A percentile compares a stretch with the other conserved stretches of the same genome.
Conservation (phyloP, 2,329 filamentous ascomycete genomes). For the Elsinoe perseae region DNA sequence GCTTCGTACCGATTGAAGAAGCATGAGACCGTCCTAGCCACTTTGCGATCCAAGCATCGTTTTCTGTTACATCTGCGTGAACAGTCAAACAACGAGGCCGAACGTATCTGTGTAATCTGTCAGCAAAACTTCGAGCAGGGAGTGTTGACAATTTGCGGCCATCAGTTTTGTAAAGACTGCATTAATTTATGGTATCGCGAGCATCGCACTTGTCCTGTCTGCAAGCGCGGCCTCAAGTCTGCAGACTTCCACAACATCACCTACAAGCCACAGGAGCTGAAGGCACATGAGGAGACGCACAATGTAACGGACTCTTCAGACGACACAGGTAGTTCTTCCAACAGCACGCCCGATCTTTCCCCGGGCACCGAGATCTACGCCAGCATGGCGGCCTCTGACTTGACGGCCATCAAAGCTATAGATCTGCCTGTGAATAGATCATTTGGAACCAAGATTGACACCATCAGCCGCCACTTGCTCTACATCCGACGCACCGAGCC, state of each 20-base stretch:
- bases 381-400: constrained; percentile 60
- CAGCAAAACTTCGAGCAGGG: constrained; percentile 68
- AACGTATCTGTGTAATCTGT: constrained; percentile 77
- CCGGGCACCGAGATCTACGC: constrained; percentile 59
- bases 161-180: constrained; percentile 86
- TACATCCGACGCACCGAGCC: constrained; percentile 81
- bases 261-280: constrained; percentile 66
- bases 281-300: constrained; percentile 51
- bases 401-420: constrained; percentile 75
- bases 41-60: constrained; percentile 62
- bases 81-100: constrained; percentile 52
- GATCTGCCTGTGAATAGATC: constrained; percentile 55
- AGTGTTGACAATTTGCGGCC: constrained; percentile 77
- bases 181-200: constrained; percentile 68
- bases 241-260: constrained; percentile 78
- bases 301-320: not conserved
- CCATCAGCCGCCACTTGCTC: constrained; percentile 60
- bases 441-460: constrained; percentile 88
- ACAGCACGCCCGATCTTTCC: constrained; percentile 4
- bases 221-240: constrained; percentile 60
- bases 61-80: constrained; percentile 60
- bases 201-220: constrained; percentile 73
- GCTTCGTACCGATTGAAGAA: constrained; percentile 43
- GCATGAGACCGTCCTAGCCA: constrained; percentile 52
- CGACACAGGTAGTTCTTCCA: constrained; percentile 15